Percentiles rank a stretch among this genome's conserved stretches.
These are phyloP conservation scores for Citrus unshiu DNA, from an alignment of 345 rosid species.

Conservation along the genomic window DNA sequence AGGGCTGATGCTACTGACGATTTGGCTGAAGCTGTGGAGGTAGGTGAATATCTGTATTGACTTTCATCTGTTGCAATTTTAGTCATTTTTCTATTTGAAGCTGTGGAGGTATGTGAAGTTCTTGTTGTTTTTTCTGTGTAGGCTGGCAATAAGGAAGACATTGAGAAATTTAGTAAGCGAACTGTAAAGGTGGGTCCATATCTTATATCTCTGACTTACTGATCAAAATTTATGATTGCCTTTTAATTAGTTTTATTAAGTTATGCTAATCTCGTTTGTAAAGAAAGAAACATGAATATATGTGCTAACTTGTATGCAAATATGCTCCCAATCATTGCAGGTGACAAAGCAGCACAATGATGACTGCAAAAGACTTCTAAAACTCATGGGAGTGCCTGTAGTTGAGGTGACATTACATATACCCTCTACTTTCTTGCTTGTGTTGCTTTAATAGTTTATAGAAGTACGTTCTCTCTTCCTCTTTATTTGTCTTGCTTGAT, in stretches of 20 bases:
- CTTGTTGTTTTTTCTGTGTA: constrained; percentile 20
- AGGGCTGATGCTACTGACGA: constrained; percentile 77
- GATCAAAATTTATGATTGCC: not conserved
- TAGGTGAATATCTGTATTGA: constrained; percentile 11
- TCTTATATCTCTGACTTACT: not conserved
- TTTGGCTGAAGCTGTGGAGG: constrained; percentile 70
- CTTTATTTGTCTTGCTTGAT: not conserved
- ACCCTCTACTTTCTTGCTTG: not conserved
- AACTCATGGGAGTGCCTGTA: constrained; percentile 93
- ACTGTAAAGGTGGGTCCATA: constrained; percentile 65
- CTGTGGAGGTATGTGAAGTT: not conserved
- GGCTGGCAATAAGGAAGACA: constrained; percentile 82
- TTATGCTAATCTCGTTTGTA: not conserved
- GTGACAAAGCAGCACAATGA: constrained; percentile 89
- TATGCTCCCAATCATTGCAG: constrained; percentile 33
- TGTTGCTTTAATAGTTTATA: not conserved
- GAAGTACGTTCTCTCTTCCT: not conserved
- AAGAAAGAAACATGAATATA: not conserved
- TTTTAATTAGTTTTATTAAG: not conserved
- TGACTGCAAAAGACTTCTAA: constrained; percentile 82
- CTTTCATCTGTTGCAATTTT: not conserved
- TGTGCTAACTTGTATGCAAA: not conserved
- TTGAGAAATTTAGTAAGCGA: constrained; percentile 90
- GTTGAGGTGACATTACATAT: constrained; percentile 52
- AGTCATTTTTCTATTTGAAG: not conserved